A percentile compares a stretch with the other conserved stretches of the same genome.
Evolutionary conservation across 2,329 filamentous ascomycete genomes (phyloP).

Genomic region (Aspergillus felis): DNA sequence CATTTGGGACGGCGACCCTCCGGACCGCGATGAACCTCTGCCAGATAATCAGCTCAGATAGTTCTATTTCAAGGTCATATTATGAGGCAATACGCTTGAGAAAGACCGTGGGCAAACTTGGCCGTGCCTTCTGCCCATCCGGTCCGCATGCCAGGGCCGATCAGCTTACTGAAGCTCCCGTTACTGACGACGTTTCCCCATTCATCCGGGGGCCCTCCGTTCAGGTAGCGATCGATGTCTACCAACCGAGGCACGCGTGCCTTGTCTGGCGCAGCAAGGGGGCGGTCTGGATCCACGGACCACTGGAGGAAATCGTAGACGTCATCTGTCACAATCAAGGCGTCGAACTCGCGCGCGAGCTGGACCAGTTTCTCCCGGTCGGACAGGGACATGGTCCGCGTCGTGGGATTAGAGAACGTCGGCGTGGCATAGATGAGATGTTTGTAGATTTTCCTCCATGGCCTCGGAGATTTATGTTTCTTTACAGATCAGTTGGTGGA

Average conservation of each 20-base stretch:
- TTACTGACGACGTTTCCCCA: slow-evolving; percentile 85
- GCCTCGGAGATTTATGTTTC: slow-evolving; percentile 55
- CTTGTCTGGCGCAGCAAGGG: slow-evolving; percentile 25
- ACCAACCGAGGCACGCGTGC: slow-evolving; percentile 65
- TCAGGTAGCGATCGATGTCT: slow-evolving; percentile 70
- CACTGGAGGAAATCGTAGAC: slow-evolving; percentile 93
- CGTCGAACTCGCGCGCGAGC: slow-evolving; percentile 75
- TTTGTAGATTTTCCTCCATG: slow-evolving; percentile 72
- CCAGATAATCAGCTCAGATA: not conserved
- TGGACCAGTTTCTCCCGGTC: slow-evolving; percentile 66
- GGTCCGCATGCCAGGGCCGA: slow-evolving; percentile 73
- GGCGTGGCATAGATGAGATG: slow-evolving; percentile 87
- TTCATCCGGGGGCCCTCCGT: slow-evolving; percentile 54
- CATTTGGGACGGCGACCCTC: slow-evolving; percentile 58
- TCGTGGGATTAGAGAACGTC: slow-evolving; percentile 84
- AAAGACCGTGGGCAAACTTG: slow-evolving; percentile 57
- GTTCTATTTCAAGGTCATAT: not conserved
- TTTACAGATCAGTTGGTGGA: slow-evolving; percentile 20
- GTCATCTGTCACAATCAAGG: slow-evolving; percentile 82
- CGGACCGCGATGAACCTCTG: slow-evolving; percentile 56
- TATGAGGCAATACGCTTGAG: slow-evolving; percentile 49
- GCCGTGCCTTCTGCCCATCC: slow-evolving; percentile 81
- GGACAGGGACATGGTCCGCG: slow-evolving; percentile 70
- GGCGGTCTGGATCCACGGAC: slow-evolving; percentile 44
- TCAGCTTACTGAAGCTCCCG: slow-evolving; percentile 85